A percentile compares a stretch with the other conserved stretches of the same genome.
phyloP scores from a whole-genome alignment of 331 rosid species.

The Rosa hybrid region DNA sequence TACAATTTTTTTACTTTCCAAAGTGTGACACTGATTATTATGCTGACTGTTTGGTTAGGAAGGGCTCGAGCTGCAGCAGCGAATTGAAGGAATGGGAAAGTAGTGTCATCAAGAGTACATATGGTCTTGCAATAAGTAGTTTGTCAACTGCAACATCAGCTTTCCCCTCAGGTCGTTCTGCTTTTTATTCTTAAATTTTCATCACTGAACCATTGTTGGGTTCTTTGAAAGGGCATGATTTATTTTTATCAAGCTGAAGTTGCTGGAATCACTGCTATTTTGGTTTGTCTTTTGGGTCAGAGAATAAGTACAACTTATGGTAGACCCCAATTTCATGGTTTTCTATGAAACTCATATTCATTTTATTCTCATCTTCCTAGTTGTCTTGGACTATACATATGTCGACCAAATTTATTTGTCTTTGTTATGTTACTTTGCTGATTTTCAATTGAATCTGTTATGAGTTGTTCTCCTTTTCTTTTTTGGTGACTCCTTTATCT shows the following conservation, averaged over 20 bases:
- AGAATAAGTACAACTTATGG: constrained; percentile 30
- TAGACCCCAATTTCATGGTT: constrained; percentile 23
- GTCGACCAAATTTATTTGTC: background rate
- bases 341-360: background rate
- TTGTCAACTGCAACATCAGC: constrained; percentile 47
- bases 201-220: constrained; percentile 39
- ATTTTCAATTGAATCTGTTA: constrained; percentile 8
- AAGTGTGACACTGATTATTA: constrained; percentile 25
- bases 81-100: constrained; percentile 42
- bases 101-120: constrained; percentile 34
- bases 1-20: constrained; percentile 14
- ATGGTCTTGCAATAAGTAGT: constrained; percentile 48
- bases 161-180: constrained; percentile 42
- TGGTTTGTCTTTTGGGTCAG: constrained; percentile 11
- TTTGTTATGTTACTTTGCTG: constrained; percentile 10
- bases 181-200: constrained; percentile 8
- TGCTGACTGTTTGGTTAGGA: constrained; percentile 40
- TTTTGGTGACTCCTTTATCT: constrained; percentile 17
- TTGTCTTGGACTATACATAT: constrained; percentile 3
- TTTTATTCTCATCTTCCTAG: constrained; percentile 16
- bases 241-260: constrained; percentile 34
- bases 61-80: constrained; percentile 50
- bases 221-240: constrained; percentile 33
- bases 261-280: constrained; percentile 17
- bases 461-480: constrained; percentile 19